These are phyloP conservation scores for Xerocomellus intermedius DNA, from an alignment of 768 basidiomycete genomes.

Conservation along the genomic window DNA sequence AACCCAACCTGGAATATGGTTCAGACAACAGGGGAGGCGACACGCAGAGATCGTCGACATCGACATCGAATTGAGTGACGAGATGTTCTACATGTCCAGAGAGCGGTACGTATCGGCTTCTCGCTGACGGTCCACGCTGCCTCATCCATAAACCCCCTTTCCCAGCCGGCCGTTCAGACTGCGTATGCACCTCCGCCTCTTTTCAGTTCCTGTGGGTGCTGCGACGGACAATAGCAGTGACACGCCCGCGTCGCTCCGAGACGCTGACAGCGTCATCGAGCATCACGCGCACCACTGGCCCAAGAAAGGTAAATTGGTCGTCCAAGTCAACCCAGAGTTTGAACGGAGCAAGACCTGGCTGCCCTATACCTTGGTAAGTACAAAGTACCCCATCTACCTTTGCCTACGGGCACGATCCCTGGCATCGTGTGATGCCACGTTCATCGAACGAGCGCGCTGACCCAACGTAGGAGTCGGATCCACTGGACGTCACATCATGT, in stretches of 20 bases:
- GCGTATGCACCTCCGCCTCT: constrained; percentile 21
- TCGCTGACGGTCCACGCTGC: neutral
- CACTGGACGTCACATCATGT: constrained; percentile 42
- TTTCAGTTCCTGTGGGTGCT: constrained; percentile 14
- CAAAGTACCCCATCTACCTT: neutral
- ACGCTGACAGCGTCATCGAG: constrained; percentile 8
- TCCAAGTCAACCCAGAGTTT: constrained; percentile 43
- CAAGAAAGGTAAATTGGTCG: constrained; percentile 40
- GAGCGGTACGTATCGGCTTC: constrained; percentile 15
- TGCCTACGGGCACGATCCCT: neutral
- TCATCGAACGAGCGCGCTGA: neutral
- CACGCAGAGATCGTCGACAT: constrained; percentile 25
- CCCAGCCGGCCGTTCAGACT: constrained; percentile 11
- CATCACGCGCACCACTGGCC: constrained; percentile 41
- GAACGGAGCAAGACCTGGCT: constrained; percentile 39
- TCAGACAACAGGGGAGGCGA: constrained; percentile 18
- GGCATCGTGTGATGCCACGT: neutral
- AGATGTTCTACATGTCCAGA: constrained; percentile 19
- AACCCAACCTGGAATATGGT: constrained; percentile 27
- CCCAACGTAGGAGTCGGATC: constrained; percentile 26
- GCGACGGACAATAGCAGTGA: neutral
- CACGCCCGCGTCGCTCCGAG: neutral
- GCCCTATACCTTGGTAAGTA: constrained; percentile 43
- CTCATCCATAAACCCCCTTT: neutral
- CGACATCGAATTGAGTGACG: constrained; percentile 18